Evolutionary conservation across 805 yeast genomes (phyloP).

Genomic region (Zygosaccharomyces bailii): DNA sequence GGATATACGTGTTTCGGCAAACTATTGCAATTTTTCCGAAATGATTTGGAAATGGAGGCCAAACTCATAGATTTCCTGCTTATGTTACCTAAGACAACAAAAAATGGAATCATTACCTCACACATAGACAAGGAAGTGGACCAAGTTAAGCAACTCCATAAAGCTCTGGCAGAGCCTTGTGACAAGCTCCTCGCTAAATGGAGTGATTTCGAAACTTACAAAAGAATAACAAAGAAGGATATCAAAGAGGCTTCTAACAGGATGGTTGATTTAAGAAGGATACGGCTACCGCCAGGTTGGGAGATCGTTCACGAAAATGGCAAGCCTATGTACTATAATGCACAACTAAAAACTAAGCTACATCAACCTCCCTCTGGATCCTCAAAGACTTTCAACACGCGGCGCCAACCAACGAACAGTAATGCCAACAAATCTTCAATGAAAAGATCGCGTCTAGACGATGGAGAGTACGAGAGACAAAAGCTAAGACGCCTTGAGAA

Average conservation of each 20-base stretch:
- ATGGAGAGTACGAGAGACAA: conserved; percentile 32
- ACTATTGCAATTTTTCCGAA: conserved; percentile 43
- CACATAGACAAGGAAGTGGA: conserved; percentile 63
- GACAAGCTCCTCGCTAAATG: conserved; percentile 56
- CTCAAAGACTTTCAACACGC: conserved; percentile 15
- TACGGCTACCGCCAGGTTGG: conserved; percentile 36
- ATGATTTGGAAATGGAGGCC: conserved; percentile 42
- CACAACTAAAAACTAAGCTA: conserved; percentile 29
- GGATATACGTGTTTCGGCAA: conserved; percentile 79
- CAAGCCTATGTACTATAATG: conserved; percentile 34
- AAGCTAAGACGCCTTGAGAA: conserved; percentile 30
- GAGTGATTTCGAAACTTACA: conserved; percentile 75
- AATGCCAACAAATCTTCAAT: conserved; percentile 7
- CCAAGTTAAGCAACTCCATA: conserved; percentile 27
- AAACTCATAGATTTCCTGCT: conserved; percentile 55
- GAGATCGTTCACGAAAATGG: conserved; percentile 37
- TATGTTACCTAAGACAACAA: conserved; percentile 68
- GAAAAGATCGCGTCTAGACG: conserved; percentile 25
- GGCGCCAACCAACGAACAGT: conserved; percentile 10
- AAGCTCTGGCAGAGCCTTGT: conserved; percentile 31
- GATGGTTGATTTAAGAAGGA: conserved; percentile 32
- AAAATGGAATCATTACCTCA: conserved; percentile 71
- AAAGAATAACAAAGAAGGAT: conserved; percentile 67
- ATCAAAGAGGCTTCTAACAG: conserved; percentile 26
- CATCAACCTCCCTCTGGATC: conserved; percentile 33